A percentile compares a stretch with the other conserved stretches of the same genome.
Conservation (phyloP, 768 basidiomycete species). For the Rhizopogon rudus region DNA sequence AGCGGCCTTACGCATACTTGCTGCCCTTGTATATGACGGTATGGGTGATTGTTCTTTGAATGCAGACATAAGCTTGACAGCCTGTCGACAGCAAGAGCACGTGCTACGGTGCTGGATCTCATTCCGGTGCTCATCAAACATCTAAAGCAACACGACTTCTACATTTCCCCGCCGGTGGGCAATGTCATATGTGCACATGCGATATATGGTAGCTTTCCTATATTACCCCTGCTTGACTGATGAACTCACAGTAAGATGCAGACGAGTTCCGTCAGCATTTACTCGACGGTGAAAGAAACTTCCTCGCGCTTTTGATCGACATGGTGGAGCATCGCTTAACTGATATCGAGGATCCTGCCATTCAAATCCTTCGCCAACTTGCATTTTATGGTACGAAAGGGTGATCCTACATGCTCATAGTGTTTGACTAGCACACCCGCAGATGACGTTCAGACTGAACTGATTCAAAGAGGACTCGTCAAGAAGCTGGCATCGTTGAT, state of each 20-base stretch:
- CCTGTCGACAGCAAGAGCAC: not conserved
- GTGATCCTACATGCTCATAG: not conserved
- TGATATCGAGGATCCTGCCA: conserved; percentile 4
- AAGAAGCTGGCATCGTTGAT: not conserved
- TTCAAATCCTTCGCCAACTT: conserved; percentile 2
- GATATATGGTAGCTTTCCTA: not conserved
- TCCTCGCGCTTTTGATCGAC: not conserved
- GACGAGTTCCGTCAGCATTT: not conserved
- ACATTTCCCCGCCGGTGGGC: conserved; percentile 2
- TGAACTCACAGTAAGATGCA: not conserved
- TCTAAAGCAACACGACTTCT: conserved; percentile 1
- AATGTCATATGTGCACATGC: conserved; percentile 1
- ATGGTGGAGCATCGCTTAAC: conserved; percentile 4
- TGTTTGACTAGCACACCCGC: not conserved
- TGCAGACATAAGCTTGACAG: not conserved
- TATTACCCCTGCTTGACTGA: not conserved
- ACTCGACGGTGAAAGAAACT: not conserved
- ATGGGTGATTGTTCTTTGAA: not conserved
- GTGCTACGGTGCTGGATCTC: not conserved
- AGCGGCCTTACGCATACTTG: conserved; percentile 1
- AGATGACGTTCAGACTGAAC: not conserved
- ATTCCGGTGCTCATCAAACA: not conserved
- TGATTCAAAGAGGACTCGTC: not conserved
- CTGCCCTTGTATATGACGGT: conserved; percentile 3
- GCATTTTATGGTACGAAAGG: not conserved